Base-by-base conservation (phyloP, 129 eudicot species). In the Smallanthus sonchifolius region DNA sequence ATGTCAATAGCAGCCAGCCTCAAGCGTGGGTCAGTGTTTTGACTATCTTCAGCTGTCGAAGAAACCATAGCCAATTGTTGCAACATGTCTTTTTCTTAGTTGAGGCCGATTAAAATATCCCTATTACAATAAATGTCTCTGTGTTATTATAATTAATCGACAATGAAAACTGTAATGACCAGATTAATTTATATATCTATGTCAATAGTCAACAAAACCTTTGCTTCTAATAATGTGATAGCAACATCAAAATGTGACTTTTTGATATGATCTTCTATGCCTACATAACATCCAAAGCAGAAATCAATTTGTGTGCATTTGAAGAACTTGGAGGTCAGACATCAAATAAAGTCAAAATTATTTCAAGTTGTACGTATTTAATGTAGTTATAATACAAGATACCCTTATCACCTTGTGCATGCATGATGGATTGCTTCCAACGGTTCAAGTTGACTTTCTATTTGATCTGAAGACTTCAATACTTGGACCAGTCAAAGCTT, bases 251-350 rank as follows among this genome's bases (percentile, higher is more conserved):
- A 9, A 48, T 61, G 16, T 69, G 81, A 78, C 82, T 47, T 61
- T 60, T 61, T 17, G 24, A 68, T n/a, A 69, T 14, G 55, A 47
- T 44, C 39, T 51, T 61, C 64, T 17, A 5, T 34, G 64, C 54
- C 66, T 20, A 42, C 40, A 72, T 79, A 70, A 47, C 32, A 62
- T 78, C 82, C 82, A 71, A 71, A 44, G 72, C 64, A 64, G 68
- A 72, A 65, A 72, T 79, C 78, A 79, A 79, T 30, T 70, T 48
- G 2, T 36, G 76, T 61, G 38, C 77, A 70, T 24, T 79, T 19
- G 42, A 64, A 15, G 61, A 72, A 52, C 47, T 28, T 79, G 42
- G 61, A 71, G 72, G 78, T 79, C 82, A 78, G 42, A 65, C 52
- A 64, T 71, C 24, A 64, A 67, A 71, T 11, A 30, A 39, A 13